Evolutionary conservation across 768 basidiomycete genomes (phyloP).

Genomic region (Termitomyces heimii): DNA sequence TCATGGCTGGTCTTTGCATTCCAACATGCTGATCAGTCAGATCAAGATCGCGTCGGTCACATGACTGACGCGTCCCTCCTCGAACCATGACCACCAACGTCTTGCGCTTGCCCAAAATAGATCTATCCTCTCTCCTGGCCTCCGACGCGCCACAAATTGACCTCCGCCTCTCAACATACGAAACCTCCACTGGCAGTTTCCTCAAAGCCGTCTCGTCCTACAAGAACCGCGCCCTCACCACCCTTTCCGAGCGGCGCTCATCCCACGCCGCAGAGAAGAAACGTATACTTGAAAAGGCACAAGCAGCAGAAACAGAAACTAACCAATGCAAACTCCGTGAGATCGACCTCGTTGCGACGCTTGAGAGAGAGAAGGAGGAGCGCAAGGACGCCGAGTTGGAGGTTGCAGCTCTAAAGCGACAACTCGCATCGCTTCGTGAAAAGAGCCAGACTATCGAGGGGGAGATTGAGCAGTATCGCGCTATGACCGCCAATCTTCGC

Average conservation of each 20-base stretch:
- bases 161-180: conserved; percentile 53
- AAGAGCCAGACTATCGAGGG: conserved; percentile 50
- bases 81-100: conserved; percentile 9
- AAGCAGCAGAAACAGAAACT: conserved; percentile 62
- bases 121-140: conserved; percentile 52
- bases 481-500: conserved; percentile 51
- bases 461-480: conserved; percentile 71
- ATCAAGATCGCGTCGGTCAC: conserved; percentile 13
- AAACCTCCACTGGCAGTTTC: conserved; percentile 65
- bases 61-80: conserved; percentile 9
- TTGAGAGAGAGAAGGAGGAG: conserved; percentile 70
- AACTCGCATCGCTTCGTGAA: conserved; percentile 59
- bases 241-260: conserved; percentile 62
- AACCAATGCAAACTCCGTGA: conserved; percentile 73
- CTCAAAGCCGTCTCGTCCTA: conserved; percentile 67
- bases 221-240: conserved; percentile 63
- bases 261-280: conserved; percentile 60
- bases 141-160: conserved; percentile 58
- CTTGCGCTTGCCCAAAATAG: conserved; percentile 48
- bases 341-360: conserved; percentile 71
- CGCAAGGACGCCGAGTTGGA: conserved; percentile 62
- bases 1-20: background rate
- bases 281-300: conserved; percentile 52
- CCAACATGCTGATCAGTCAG: background rate
- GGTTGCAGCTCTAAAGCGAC: conserved; percentile 55